Evolutionary conservation across 805 yeast species (phyloP).

Genomic region (Myxozyma lipomycoides): DNA sequence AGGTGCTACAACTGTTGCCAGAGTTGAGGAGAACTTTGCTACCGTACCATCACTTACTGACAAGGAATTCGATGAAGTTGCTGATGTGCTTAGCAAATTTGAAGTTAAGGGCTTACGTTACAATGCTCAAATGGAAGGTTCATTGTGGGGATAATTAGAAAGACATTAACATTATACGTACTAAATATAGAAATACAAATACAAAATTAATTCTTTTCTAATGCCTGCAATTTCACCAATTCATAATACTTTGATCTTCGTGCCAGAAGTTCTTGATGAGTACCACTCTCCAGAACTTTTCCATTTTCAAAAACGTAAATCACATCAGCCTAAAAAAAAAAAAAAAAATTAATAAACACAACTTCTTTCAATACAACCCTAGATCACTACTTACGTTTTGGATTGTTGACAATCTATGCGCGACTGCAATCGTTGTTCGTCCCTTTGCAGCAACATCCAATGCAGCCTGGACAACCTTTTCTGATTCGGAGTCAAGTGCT

Average conservation of each 20-base stretch:
- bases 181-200: neutral
- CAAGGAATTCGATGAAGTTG: constrained; percentile 55
- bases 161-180: neutral
- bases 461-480: constrained; percentile 60
- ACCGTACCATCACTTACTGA: constrained; percentile 44
- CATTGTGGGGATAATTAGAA: constrained; percentile 16
- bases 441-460: constrained; percentile 54
- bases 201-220: constrained; percentile 41
- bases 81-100: constrained; percentile 43
- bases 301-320: constrained; percentile 56
- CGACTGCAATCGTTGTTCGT: constrained; percentile 70
- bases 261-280: constrained; percentile 44
- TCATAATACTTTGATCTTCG: constrained; percentile 40
- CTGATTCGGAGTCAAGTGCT: constrained; percentile 57
- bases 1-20: constrained; percentile 56
- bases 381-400: constrained; percentile 39
- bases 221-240: constrained; percentile 41
- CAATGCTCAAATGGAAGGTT: constrained; percentile 33
- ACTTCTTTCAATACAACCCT: no score
- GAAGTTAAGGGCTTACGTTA: constrained; percentile 58
- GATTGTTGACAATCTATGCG: constrained; percentile 66
- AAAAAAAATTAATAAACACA: constrained; percentile 45
- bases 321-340: constrained; percentile 40
- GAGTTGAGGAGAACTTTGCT: constrained; percentile 58
- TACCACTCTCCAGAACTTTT: constrained; percentile 50